Base-by-base conservation (phyloP, 352 stramenopile species). In the Phytopythium sindhum region DNA sequence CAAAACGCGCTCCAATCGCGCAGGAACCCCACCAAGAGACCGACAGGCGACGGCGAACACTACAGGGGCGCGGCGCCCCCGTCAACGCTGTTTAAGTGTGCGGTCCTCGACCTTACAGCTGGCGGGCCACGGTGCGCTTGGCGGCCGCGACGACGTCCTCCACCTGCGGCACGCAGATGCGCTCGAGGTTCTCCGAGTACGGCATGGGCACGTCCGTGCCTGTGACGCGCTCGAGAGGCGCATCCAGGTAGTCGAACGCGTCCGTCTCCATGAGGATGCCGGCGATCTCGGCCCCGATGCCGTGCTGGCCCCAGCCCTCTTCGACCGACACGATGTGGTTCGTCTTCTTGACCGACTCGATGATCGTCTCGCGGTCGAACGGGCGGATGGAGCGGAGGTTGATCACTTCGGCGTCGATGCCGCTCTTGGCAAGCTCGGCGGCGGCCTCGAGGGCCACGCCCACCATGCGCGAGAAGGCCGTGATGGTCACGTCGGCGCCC, bases 201-300 rank as follows among this genome's bases (percentile, higher is more conserved):
- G 98, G 95, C 97, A 99, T 99, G 37, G 98, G 98, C 63, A 99
- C 95, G 78, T 99, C 98, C 37, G 97, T 98, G 71, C 96, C 93
- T 29, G 96, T 99, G 62, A 99, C 93, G 63, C 98, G 89, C 78
- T 99, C 95, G 54, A 99, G 75, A 9, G 98, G 98, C 24, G 98
- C 97, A 81, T 99, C 97, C 69, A 99, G 82, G 83, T 98, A 99
- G 84, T 99, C 98, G 69, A 99, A 99, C 31, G 91, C 95, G 31
- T 98, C 96, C 55, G 97, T 97, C 84, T 99, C 97, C 89, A 98
- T 98, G 72, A 99, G 80, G 50, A 99, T 90, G n/a, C 94, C 96
- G 57, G 91, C 92, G 70, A 99, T 99, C 72, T 99, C 97, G 19
- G 97, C 95, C 44, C 95, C 96, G 70, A 99, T 98, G 61, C 97